Conservation (phyloP, 2,329 filamentous ascomycete genomes). For the Nothophoma quercina region DNA sequence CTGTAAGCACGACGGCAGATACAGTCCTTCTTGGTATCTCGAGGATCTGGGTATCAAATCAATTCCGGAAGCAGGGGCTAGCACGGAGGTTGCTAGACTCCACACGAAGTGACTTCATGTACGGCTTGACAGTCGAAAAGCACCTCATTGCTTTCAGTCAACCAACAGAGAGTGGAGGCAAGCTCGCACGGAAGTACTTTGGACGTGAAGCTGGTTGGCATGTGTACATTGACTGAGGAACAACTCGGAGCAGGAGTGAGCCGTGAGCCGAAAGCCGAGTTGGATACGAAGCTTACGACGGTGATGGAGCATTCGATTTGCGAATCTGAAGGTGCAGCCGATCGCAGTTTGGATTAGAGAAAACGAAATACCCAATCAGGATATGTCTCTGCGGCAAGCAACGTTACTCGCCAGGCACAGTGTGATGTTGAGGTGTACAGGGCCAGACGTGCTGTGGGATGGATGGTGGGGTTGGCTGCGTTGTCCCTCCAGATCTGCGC, state of each 20-base stretch:
- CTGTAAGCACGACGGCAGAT: conserved; percentile 52
- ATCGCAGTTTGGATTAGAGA: background rate
- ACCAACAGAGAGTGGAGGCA: conserved; percentile 68
- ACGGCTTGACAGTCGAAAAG: conserved; percentile 63
- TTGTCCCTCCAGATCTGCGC: conserved; percentile 30
- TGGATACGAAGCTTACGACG: conserved; percentile 1
- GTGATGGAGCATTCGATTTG: conserved; percentile 15
- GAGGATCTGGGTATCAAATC: conserved; percentile 69
- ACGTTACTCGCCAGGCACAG: conserved; percentile 6
- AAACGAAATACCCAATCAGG: background rate
- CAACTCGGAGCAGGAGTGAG: background rate
- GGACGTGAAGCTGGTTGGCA: conserved; percentile 64
- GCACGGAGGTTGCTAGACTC: conserved; percentile 65
- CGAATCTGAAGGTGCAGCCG: background rate
- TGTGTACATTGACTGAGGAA: conserved; percentile 65
- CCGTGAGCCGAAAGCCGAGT: conserved; percentile 8
- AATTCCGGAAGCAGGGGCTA: conserved; percentile 64
- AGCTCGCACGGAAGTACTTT: conserved; percentile 66
- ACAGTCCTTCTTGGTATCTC: conserved; percentile 67
- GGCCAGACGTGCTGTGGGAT: conserved; percentile 4
- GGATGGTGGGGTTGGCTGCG: conserved; percentile 30
- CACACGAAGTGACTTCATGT: conserved; percentile 63
- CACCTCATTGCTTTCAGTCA: conserved; percentile 69
- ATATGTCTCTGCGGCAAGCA: background rate
- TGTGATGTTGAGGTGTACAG: conserved; percentile 11